Conservation (phyloP, 1,284 basidiomycete genomes). For the Papiliotrema terrestris region DNA sequence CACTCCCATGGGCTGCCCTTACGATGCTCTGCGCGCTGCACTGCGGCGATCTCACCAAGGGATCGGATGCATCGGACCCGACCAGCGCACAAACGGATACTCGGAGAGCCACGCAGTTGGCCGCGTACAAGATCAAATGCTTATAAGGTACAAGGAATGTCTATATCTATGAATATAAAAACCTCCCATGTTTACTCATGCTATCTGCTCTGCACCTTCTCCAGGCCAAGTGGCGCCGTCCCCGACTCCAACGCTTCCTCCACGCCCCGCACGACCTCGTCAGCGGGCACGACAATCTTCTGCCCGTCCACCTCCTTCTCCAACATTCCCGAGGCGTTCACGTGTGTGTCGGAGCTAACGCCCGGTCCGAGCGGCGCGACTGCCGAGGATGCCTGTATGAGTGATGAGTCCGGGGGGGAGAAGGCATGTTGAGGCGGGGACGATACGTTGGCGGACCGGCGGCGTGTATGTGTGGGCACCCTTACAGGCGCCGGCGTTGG, state of each 20-base stretch:
- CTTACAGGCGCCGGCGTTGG: too few relatives aligned
- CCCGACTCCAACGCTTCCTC: slow-evolving; percentile 27
- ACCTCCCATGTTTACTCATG: background rate
- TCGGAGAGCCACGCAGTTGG: too few relatives aligned
- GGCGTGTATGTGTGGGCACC: background rate
- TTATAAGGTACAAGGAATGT: too few relatives aligned
- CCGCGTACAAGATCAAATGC: too few relatives aligned
- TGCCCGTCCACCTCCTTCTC: slow-evolving; percentile 37
- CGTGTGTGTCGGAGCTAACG: slow-evolving; percentile 34
- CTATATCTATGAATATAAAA: too few relatives aligned
- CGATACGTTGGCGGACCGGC: slow-evolving; percentile 4
- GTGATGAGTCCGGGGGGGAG: slow-evolving; percentile 37
- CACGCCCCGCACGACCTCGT: slow-evolving; percentile 43
- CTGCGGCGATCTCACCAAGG: too few relatives aligned
- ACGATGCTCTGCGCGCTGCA: too few relatives aligned
- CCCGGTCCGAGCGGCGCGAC: slow-evolving; percentile 45
- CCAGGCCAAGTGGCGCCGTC: background rate
- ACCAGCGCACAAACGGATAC: too few relatives aligned
- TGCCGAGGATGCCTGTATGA: slow-evolving; percentile 30
- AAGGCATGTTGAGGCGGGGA: slow-evolving; percentile 13
- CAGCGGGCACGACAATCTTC: slow-evolving; percentile 40
- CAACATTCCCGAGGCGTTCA: slow-evolving; percentile 37
- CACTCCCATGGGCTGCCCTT: too few relatives aligned
- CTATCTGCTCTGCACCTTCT: background rate
- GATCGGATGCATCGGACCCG: too few relatives aligned